A percentile compares a stretch with the other conserved stretches of the same genome.
phyloP scores from a whole-genome alignment of 805 yeast genomes.

The Barnettozyma vustinii region DNA sequence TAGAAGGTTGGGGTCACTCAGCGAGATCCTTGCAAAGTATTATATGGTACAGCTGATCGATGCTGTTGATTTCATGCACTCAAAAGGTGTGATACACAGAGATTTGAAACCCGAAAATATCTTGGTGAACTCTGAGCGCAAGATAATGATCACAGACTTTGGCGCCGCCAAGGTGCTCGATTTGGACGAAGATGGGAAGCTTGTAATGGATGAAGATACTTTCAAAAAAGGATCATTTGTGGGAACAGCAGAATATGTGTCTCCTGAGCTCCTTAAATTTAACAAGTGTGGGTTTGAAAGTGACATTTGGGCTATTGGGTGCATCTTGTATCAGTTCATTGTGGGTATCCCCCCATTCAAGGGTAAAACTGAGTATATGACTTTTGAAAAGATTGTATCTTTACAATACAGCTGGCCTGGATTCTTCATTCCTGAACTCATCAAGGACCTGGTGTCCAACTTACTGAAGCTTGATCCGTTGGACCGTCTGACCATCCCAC shows the following conservation, averaged over 20 bases:
- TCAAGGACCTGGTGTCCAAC: slow-evolving; percentile 61
- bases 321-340: slow-evolving; percentile 90
- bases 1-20: slow-evolving; percentile 69
- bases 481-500: slow-evolving; percentile 50
- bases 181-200: slow-evolving; percentile 23
- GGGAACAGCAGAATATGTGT: slow-evolving; percentile 37
- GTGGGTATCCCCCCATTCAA: slow-evolving; percentile 88
- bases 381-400: slow-evolving; percentile 78
- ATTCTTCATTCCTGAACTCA: slow-evolving; percentile 52
- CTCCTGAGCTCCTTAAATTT: slow-evolving; percentile 75
- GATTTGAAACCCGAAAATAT: slow-evolving; percentile 95
- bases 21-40: slow-evolving; percentile 70
- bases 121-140: slow-evolving; percentile 76
- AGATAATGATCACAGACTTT: slow-evolving; percentile 89
- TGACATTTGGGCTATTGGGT: slow-evolving; percentile 97
- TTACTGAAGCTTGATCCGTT: slow-evolving; percentile 70
- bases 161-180: slow-evolving; percentile 90
- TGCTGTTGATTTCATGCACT: slow-evolving; percentile 83
- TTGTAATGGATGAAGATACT: slow-evolving; percentile 28
- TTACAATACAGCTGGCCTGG: slow-evolving; percentile 69
- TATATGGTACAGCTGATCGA: slow-evolving; percentile 87
- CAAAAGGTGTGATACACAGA: slow-evolving; percentile 85
- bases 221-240: slow-evolving; percentile 63
- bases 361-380: slow-evolving; percentile 74
- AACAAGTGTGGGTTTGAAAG: slow-evolving; percentile 83